A percentile compares a stretch with the other conserved stretches of the same genome.
Conservation (phyloP, 345 rosid species). For the Toxicodendron radicans region DNA sequence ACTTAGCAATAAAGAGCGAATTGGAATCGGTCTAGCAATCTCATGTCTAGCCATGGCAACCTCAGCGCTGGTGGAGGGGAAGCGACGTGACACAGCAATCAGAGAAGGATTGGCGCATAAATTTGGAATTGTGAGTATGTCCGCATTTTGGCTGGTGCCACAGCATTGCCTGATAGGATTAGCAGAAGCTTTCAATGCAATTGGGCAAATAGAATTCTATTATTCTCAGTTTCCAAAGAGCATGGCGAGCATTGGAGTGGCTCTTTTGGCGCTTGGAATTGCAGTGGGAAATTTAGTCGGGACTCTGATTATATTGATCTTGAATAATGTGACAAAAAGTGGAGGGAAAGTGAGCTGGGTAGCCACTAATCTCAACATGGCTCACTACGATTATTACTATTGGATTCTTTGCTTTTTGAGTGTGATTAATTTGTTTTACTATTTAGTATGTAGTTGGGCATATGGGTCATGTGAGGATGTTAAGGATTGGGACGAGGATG, state of each 20-base stretch:
- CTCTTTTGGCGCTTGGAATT: conserved; percentile 34
- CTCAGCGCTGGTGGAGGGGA: conserved; percentile 41
- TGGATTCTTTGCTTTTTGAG: conserved; percentile 44
- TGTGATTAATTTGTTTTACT: conserved; percentile 42
- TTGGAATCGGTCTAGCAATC: conserved; percentile 44
- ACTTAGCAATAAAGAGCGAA: conserved; percentile 38
- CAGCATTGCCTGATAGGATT: conserved; percentile 44
- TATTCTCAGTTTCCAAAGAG: conserved; percentile 55
- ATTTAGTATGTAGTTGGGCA: conserved; percentile 36
- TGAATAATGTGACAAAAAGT: conserved; percentile 20
- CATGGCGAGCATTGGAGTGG: conserved; percentile 51
- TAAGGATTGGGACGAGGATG: conserved; percentile 36
- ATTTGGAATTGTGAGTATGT: conserved; percentile 24
- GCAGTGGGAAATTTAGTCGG: conserved; percentile 42
- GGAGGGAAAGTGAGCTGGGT: conserved; percentile 45
- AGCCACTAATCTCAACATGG: conserved; percentile 38
- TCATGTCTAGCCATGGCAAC: conserved; percentile 36
- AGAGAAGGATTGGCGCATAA: conserved; percentile 27
- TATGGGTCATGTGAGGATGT: conserved; percentile 35
- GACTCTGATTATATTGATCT: conserved; percentile 31
- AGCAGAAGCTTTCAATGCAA: conserved; percentile 46
- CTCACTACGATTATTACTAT: conserved; percentile 54
- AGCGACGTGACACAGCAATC: conserved; percentile 31
- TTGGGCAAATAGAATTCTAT: conserved; percentile 56
- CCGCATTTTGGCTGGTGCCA: conserved; percentile 49